Evolutionary conservation across 2,329 filamentous ascomycete genomes (phyloP), one percentile per base, ranked within the genome.

Genomic region (Periconia digitata): DNA sequence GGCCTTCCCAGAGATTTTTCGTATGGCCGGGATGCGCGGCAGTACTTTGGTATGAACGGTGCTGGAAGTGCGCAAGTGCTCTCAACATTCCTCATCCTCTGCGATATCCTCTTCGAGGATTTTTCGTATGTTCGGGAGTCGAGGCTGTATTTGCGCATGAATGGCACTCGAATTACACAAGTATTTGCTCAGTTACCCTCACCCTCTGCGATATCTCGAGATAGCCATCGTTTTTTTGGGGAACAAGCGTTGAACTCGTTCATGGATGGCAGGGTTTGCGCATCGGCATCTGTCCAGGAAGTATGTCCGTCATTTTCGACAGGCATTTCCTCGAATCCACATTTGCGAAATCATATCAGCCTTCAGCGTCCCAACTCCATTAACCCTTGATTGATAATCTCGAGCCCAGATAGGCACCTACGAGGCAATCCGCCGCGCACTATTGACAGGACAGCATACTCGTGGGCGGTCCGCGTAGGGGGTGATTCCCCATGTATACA

Each of bases 311-410:
- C n/a, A n/a, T n/a, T n/a, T n/a, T n/a, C n/a, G n/a, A n/a, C n/a
- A n/a, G 46, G 45, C 29, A 32, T 42, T 49, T 44, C 46, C 37
- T 20, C 46, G 41, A 49, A 38, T 43, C 39, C 43, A 44, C 40
- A 43, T 20, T 43, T 22, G n/a, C 40, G 24, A 38, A 32, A 43
- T 35, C 34, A 23, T 35, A 24, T 16, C 34, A 39, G 20, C 18
- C 41, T 42, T 17, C 6, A 17, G 24, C 6, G 16, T 12, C 16
- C 18, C 34, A 35, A 43, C 27, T 10, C 13, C 23, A 43, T 27
- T 35, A 46, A 15, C 35, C 40, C 34, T 23, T 38, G 43, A 43
- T 45, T 50, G 43, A 43, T 43, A 32, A 43, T 43, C 41, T 43
- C 20, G 38, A 40, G 41, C 41, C 40, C 41, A 43, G 41, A 43